Evolutionary conservation across 176 grass and related monocot genomes (phyloP), one percentile per base, ranked within the genome.

Genomic region (Rhynchospora tenuis): DNA sequence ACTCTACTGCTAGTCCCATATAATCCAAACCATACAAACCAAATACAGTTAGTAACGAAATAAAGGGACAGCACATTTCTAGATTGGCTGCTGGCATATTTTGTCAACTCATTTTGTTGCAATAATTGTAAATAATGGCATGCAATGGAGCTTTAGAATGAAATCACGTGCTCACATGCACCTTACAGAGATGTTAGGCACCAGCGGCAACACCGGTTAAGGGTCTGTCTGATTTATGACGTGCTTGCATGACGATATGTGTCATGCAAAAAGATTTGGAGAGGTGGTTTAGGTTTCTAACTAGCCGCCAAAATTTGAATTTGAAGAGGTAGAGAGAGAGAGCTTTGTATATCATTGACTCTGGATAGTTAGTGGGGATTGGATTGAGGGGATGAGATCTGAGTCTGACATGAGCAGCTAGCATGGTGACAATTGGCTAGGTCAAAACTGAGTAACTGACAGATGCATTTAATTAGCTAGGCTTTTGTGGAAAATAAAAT

Each of bases 121-220:
- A 58, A 80, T 80, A 80, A 80, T 80, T 59, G 26, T 44, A 79
- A 29, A 19, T 19, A 75, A 17, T 14, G n/a, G 45, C 64, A 82
- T 42, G 20, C 22, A 17, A 28, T 14, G 33, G 33, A 68, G 13
- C 64, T 68, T 13, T 23, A 38, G 27, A 81, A 81, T 44, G 31
- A 63, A 22, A 60, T 38, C 78, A 81, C 78, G 46, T 82, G 80
- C 45, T 82, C 59, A 82, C 59, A 82, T 82, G 80, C 60, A 29
- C 31, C 10, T 55, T 31, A 44, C 24, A 12, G 2, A 50, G 45
- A 3, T 43, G 28, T 38, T 42, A 43, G 26, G 20, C 13, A 62
- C 31, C 79, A 81, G 31, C 79, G 29, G 8, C 51, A 48, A 23
- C 33, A 66, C 42, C 46, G 42, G 22, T 76, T 76, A 46, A 12